These are phyloP conservation scores for Pseudogymnoascus verrucosus DNA, from an alignment of 2,329 filamentous ascomycete genomes.

Conservation along the genomic window DNA sequence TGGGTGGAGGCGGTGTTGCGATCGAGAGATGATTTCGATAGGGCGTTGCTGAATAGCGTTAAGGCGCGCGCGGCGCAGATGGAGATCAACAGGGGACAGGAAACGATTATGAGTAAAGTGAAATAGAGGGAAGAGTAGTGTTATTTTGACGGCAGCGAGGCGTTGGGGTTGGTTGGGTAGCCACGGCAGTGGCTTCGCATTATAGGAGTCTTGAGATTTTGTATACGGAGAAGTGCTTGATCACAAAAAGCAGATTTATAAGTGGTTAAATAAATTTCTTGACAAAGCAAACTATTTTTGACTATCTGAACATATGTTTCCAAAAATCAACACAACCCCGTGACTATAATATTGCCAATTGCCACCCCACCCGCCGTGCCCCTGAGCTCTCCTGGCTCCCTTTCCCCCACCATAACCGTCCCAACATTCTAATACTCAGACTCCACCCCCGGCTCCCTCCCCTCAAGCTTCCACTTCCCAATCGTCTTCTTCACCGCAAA, in stretches of 20 bases:
- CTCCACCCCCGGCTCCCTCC: slow-evolving; percentile 60
- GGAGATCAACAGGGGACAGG: slow-evolving; percentile 67
- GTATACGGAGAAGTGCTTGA: neutral
- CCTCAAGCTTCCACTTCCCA: slow-evolving; percentile 68
- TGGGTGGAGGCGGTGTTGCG: slow-evolving; percentile 94
- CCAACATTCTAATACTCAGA: slow-evolving; percentile 15
- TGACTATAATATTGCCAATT: neutral
- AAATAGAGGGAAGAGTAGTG: slow-evolving; percentile 42
- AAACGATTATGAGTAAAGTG: slow-evolving; percentile 93
- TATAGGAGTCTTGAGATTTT: neutral
- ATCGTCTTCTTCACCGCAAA: slow-evolving; percentile 69
- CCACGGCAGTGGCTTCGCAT: neutral
- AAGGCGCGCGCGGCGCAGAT: slow-evolving; percentile 85
- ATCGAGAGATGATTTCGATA: slow-evolving; percentile 85
- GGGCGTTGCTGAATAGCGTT: slow-evolving; percentile 77
- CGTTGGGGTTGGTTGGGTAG: slow-evolving; percentile 2
- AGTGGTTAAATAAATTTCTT: neutral
- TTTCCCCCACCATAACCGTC: neutral
- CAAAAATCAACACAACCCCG: neutral
- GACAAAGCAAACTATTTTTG: neutral
- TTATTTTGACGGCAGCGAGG: neutral
- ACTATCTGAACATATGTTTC: neutral
- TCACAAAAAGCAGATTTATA: neutral
- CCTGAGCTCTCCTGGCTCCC: neutral
- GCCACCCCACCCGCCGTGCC: neutral